Evolutionary conservation across 441 rosid species (phyloP).

Genomic region (Eruca vesicaria): DNA sequence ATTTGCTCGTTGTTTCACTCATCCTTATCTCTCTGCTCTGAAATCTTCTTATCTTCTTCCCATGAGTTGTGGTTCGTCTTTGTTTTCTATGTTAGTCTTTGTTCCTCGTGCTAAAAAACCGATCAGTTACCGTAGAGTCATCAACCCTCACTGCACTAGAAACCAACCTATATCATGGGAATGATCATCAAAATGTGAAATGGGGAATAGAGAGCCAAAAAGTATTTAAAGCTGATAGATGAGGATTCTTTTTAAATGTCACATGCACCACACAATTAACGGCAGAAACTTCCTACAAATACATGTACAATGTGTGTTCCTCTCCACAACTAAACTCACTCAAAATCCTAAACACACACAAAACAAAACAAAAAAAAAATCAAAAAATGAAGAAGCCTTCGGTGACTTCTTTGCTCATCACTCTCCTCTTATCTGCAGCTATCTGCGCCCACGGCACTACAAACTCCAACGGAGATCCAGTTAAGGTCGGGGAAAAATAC

Average conservation of each 20-base stretch:
- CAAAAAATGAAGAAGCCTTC: not conserved
- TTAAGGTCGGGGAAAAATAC: not conserved
- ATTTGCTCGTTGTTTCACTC: not conserved
- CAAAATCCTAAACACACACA: not conserved
- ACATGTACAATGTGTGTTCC: not conserved
- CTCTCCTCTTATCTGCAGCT: slow-evolving; percentile 19
- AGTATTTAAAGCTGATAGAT: not conserved
- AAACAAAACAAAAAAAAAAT: no score
- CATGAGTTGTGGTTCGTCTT: not conserved
- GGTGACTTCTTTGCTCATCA: not conserved
- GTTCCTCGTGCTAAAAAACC: no score
- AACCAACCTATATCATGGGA: no score
- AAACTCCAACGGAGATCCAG: not conserved
- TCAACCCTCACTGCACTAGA: no score
- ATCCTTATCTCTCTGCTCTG: not conserved
- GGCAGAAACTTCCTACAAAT: slow-evolving; percentile 1
- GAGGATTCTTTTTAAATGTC: not conserved
- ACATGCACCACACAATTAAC: no score
- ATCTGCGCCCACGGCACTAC: not conserved
- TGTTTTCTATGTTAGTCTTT: no score
- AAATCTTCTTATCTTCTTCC: not conserved
- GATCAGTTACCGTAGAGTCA: no score
- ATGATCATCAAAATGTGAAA: no score
- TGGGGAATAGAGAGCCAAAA: not conserved
- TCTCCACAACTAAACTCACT: slow-evolving; percentile 10